Evolutionary conservation across 306 rosid genomes (phyloP), one percentile per base, ranked within the genome.

Genomic region (Dicorynia guianensis): DNA sequence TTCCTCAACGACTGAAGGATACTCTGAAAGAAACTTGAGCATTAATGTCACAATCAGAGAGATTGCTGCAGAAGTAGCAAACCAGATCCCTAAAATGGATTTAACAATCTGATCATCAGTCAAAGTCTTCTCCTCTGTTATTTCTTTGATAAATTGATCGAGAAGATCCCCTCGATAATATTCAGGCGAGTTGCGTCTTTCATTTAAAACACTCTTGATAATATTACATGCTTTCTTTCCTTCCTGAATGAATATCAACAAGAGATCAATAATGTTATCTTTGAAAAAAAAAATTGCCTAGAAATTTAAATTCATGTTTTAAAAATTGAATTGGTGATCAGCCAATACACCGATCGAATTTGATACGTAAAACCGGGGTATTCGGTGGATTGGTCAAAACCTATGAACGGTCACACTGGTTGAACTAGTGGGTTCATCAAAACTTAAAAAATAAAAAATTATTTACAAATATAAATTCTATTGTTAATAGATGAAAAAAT

Each of bases 1-100:
- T n/a, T 69, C 38, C 7, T 69, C 63, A 5, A 69, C 6, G 63
- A 18, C 63, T 36, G 50, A 17, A 36, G 52, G 75, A 38, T 69
- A 0, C 5, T 69, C 75, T 7, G 63, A 40, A 11, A 53, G 7
- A 0, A 69, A 69, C 15, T 53, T 39, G 63, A 69, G 11, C 19
- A 50, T 53, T 36, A 69, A 12, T 15, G 75, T 12, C 46, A 53
- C 2, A 6, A 13, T 4, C 2, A 12, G 8, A n/a, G 63, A 53
- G 5, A 49, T n/a, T 5, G 63, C 1, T 5, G 5, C 12, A 12
- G 5, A 18, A 38, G 63, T 35, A n/a, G 63, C 75, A 48, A 67
- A 15, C 56, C 14, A 30, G 9, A 67, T 9, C 3, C 73, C 60
- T 14, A 11, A 9, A 34, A 67, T 30, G 12, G 49, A 7, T 38